Conservation (phyloP, 192 early-diverging fungal species). For the Entophlyctis luteolus region DNA sequence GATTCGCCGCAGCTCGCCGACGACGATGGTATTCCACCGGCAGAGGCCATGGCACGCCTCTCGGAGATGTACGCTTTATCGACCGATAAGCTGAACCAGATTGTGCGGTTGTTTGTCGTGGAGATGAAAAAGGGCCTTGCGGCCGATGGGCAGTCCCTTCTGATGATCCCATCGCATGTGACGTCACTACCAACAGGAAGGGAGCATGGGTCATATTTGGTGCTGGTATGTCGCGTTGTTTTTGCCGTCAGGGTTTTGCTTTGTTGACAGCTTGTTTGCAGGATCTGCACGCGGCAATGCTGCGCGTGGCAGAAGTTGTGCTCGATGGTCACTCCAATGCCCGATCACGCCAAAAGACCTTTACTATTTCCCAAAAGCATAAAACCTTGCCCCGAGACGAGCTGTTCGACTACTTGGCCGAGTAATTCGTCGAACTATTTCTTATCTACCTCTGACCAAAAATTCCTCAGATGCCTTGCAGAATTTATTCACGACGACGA, state of each 20-base stretch:
- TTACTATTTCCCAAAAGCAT: slow-evolving; percentile 67
- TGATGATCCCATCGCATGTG: slow-evolving; percentile 93
- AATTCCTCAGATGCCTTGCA: too few relatives aligned
- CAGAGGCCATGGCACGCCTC: slow-evolving; percentile 21
- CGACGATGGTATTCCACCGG: slow-evolving; percentile 12
- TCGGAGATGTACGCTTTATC: slow-evolving; percentile 12
- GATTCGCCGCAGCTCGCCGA: too few relatives aligned
- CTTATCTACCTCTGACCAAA: slow-evolving; percentile 8
- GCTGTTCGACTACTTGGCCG: slow-evolving; percentile 89
- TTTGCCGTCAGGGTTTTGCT: too few relatives aligned
- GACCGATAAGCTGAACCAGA: slow-evolving; percentile 26
- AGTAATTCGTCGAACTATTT: slow-evolving; percentile 58
- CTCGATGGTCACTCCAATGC: slow-evolving; percentile 73
- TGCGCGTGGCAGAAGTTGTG: slow-evolving; percentile 80
- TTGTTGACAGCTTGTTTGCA: too few relatives aligned
- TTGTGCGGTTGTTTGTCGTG: slow-evolving; percentile 23
- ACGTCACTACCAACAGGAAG: slow-evolving; percentile 69
- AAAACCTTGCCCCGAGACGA: slow-evolving; percentile 67
- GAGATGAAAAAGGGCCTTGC: slow-evolving; percentile 40
- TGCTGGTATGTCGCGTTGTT: too few relatives aligned
- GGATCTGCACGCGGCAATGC: slow-evolving; percentile 93
- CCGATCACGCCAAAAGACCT: slow-evolving; percentile 68
- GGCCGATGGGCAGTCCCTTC: slow-evolving; percentile 31
- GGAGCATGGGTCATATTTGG: slow-evolving; percentile 83
- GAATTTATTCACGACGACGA: slow-evolving; percentile 60